Percentiles rank a stretch among this genome's conserved stretches.
Conservation (phyloP, 148 eudicot genomes). For the Amaranthus palmeri region DNA sequence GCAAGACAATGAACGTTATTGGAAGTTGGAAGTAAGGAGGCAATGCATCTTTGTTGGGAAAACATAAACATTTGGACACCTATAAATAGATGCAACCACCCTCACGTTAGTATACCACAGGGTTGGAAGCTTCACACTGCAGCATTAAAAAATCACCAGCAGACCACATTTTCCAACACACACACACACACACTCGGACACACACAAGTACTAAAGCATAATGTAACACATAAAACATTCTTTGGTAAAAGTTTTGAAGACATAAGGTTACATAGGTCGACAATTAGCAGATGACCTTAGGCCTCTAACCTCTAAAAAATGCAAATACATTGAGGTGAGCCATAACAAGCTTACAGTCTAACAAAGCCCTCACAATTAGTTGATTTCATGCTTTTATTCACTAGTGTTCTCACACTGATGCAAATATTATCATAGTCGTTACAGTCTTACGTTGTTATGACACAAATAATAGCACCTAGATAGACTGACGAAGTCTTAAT, state of each 20-base stretch:
- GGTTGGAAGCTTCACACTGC: neutral
- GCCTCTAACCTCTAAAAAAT: neutral
- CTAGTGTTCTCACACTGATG: no score
- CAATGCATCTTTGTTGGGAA: neutral
- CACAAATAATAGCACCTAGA: no score
- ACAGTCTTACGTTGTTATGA: no score
- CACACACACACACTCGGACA: no score
- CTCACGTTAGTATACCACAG: neutral
- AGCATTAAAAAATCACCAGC: neutral
- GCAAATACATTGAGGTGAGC: neutral
- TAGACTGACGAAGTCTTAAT: no score
- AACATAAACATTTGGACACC: neutral
- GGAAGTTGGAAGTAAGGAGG: no score
- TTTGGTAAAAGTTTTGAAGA: neutral
- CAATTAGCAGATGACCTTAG: neutral
- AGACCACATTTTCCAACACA: no score
- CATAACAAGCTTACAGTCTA: neutral
- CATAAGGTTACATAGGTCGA: neutral
- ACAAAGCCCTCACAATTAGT: neutral
- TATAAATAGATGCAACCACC: neutral
- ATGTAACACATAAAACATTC: no score
- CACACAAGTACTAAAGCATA: no score
- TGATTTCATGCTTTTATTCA: no score
- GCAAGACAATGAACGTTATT: neutral
- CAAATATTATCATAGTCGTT: no score